Percentiles rank a stretch among this genome's conserved stretches.
These are phyloP conservation scores for Digitaria exilis DNA, from an alignment of 202 grass and related monocot genomes.

Conservation along the genomic window DNA sequence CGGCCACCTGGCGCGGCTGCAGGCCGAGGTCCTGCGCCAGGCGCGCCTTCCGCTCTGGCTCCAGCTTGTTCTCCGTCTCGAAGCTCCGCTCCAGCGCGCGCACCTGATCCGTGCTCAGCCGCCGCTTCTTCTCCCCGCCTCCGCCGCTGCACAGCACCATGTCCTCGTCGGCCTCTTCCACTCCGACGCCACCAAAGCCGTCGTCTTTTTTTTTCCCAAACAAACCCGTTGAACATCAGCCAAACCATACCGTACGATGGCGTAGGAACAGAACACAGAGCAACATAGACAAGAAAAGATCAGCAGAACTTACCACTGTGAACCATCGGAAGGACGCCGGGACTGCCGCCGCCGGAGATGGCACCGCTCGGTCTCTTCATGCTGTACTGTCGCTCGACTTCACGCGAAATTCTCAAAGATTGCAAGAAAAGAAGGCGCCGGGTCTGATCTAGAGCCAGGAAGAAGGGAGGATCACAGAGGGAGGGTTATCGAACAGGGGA, in stretches of 20 bases:
- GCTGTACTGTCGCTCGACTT: not conserved
- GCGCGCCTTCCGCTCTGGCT: constrained; percentile 70
- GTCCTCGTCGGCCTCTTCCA: constrained; percentile 39
- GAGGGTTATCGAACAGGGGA: not conserved
- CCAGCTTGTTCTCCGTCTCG: constrained; percentile 72
- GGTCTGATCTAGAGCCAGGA: constrained; percentile 1
- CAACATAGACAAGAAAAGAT: not conserved
- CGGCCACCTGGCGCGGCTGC: constrained; percentile 79
- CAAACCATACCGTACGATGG: not conserved
- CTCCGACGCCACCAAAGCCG: constrained; percentile 23
- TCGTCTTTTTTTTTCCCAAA: constrained; percentile 30
- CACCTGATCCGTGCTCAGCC: constrained; percentile 66
- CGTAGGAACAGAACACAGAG: not conserved
- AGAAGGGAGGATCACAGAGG: constrained; percentile 19
- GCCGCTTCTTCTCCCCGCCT: constrained; percentile 65
- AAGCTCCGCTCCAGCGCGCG: constrained; percentile 63
- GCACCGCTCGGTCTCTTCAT: constrained; percentile 54
- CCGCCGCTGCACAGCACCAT: constrained; percentile 27
- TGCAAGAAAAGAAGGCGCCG: not conserved
- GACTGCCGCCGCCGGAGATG: constrained; percentile 11
- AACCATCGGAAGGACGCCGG: constrained; percentile 27
- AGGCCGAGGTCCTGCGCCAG: constrained; percentile 69
- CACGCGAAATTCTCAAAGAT: constrained; percentile 17
- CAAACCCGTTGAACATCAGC: not conserved
- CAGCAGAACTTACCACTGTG: constrained; percentile 36